phyloP scores from a whole-genome alignment of 352 stramenopile species.

The Phytopythium boreale region DNA sequence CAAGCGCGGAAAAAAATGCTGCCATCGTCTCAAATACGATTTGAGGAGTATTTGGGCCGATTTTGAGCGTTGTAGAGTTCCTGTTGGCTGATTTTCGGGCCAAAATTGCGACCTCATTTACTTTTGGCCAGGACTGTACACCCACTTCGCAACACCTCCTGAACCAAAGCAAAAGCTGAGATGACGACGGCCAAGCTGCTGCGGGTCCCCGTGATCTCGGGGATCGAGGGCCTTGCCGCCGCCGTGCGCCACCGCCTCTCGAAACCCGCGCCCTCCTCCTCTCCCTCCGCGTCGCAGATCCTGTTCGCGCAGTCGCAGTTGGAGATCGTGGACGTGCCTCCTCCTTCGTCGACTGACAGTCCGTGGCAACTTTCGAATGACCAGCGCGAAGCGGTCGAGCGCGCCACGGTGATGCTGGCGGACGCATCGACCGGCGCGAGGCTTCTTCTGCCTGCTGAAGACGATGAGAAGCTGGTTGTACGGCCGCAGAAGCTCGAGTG shows the following conservation, averaged over 20 bases:
- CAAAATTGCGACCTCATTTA: no score
- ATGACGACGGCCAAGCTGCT: slow-evolving; percentile 7
- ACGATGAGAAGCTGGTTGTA: slow-evolving; percentile 5
- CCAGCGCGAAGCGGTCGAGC: slow-evolving; percentile 20
- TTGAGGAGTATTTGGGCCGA: no score
- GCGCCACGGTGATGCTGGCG: slow-evolving; percentile 27
- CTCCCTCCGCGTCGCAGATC: slow-evolving; percentile 4
- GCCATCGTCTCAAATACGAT: no score
- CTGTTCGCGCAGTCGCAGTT: slow-evolving; percentile 16
- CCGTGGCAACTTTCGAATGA: slow-evolving; percentile 17
- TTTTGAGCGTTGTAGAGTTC: no score
- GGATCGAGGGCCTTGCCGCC: slow-evolving; percentile 24
- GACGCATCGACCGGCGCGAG: slow-evolving; percentile 25
- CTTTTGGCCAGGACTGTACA: no score
- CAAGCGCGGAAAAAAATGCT: no score
- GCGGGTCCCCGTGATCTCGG: slow-evolving; percentile 33
- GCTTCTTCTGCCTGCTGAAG: slow-evolving; percentile 18
- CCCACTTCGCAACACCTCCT: no score
- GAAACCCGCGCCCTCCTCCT: slow-evolving; percentile 1
- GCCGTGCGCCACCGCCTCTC: slow-evolving; percentile 23
- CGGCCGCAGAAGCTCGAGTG: slow-evolving; percentile 25
- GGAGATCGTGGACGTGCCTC: slow-evolving; percentile 31
- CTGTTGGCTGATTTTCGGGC: no score
- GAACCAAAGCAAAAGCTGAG: no score
- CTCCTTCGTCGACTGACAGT: slow-evolving; percentile 1